Evolutionary conservation across 2,329 filamentous ascomycete genomes (phyloP).

Genomic region (Dothidotthia symphoricarpi): DNA sequence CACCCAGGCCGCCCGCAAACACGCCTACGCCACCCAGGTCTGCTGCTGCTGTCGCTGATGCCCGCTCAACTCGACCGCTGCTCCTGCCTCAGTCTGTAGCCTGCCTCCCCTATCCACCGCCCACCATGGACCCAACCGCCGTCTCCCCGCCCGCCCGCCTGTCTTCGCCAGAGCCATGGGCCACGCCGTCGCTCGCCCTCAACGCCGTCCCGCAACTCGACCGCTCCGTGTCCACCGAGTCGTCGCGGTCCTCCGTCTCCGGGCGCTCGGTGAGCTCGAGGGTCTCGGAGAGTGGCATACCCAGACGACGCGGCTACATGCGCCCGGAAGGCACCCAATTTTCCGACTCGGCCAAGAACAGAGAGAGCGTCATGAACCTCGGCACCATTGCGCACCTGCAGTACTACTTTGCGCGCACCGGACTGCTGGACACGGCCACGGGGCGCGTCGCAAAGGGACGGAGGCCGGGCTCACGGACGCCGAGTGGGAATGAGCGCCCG

Average conservation of each 20-base stretch:
- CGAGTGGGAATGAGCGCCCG: constrained; percentile 32
- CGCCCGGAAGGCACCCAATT: constrained; percentile 85
- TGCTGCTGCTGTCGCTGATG: no score
- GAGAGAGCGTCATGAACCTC: constrained; percentile 93
- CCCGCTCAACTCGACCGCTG: constrained; percentile 2
- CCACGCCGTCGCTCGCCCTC: constrained; percentile 62
- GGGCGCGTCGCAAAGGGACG: constrained; percentile 75
- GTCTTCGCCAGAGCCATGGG: constrained; percentile 63
- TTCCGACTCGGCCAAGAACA: constrained; percentile 80
- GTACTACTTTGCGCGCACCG: constrained; percentile 96
- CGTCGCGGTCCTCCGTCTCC: constrained; percentile 54
- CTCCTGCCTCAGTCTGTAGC: constrained; percentile 10
- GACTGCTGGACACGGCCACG: constrained; percentile 88
- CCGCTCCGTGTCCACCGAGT: constrained; percentile 63
- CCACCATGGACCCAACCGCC: constrained; percentile 30
- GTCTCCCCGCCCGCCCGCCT: constrained; percentile 46
- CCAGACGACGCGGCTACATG: constrained; percentile 75
- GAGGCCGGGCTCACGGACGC: constrained; percentile 44
- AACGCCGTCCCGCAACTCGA: constrained; percentile 59
- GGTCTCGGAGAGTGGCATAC: constrained; percentile 46
- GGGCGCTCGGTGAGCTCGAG: constrained; percentile 64
- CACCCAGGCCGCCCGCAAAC: constrained; percentile 13
- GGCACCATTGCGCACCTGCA: constrained; percentile 97
- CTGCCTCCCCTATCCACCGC: constrained; percentile 9
- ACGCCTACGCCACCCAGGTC: no score